Conservation (phyloP, 331 rosid genomes). For the Pyrus hybrid region DNA sequence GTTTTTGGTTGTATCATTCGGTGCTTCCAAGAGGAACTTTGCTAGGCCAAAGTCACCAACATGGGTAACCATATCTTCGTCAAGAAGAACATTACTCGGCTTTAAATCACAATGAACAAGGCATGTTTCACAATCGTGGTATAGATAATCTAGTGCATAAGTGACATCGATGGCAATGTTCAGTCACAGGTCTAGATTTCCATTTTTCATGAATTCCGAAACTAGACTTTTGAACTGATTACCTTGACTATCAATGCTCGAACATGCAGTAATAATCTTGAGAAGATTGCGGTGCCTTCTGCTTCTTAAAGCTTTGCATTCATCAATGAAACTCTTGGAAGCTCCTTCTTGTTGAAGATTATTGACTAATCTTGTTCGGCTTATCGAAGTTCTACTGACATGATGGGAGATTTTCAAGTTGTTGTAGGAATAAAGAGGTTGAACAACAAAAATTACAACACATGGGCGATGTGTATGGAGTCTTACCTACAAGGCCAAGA, state of each 20-base stretch:
- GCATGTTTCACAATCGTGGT: conserved; percentile 31
- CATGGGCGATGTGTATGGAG: too few relatives aligned
- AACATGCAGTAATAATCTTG: conserved; percentile 35
- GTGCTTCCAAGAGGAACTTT: conserved; percentile 31
- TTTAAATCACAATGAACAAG: conserved; percentile 57
- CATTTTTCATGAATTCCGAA: conserved; percentile 41
- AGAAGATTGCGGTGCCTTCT: conserved; percentile 49
- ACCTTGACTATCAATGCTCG: conserved; percentile 38
- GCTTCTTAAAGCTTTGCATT: conserved; percentile 33
- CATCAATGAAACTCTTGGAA: conserved; percentile 33
- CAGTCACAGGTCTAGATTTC: conserved; percentile 34
- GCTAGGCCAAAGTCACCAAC: conserved; percentile 65
- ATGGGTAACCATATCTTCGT: conserved; percentile 42
- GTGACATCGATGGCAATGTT: conserved; percentile 46
- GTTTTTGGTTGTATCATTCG: background rate
- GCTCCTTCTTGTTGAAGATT: conserved; percentile 45
- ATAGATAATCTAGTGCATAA: conserved; percentile 43
- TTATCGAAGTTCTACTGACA: too few relatives aligned
- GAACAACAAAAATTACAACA: too few relatives aligned
- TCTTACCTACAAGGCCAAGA: too few relatives aligned
- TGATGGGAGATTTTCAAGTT: too few relatives aligned
- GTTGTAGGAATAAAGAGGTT: too few relatives aligned
- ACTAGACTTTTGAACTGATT: conserved; percentile 48
- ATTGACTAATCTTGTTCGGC: too few relatives aligned
- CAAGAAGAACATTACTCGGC: conserved; percentile 52